These are phyloP conservation scores for Xylaria sp. DNA, from an alignment of 2,329 filamentous ascomycete species.

Conservation along the genomic window DNA sequence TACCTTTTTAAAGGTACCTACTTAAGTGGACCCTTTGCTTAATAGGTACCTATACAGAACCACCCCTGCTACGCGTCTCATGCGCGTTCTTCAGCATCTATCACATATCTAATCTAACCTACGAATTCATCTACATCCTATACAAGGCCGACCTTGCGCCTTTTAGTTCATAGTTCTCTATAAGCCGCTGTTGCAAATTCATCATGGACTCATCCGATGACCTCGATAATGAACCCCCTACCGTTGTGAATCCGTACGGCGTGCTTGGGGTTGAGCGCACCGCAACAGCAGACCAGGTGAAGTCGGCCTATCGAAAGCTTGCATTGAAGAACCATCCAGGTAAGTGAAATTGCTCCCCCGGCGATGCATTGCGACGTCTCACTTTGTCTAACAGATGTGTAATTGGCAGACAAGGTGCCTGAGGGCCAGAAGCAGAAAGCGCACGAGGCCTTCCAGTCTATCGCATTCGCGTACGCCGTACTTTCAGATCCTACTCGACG, in stretches of 20 bases:
- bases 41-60: not conserved
- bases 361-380: not conserved
- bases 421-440: slow-evolving; percentile 76
- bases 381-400: slow-evolving; percentile 16
- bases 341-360: slow-evolving; percentile 53
- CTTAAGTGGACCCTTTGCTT: not conserved
- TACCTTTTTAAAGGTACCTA: not conserved
- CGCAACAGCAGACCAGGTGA: slow-evolving; percentile 83
- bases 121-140: not conserved
- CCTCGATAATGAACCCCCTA: slow-evolving; percentile 68
- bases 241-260: slow-evolving; percentile 77
- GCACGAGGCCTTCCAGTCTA: slow-evolving; percentile 84
- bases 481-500: slow-evolving; percentile 85
- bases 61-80: slow-evolving; percentile 7
- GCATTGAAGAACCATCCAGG: slow-evolving; percentile 89
- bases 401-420: slow-evolving; percentile 76
- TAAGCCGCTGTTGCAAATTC: not conserved
- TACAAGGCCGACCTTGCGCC: not conserved
- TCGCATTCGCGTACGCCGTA: slow-evolving; percentile 94
- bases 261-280: slow-evolving; percentile 77
- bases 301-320: slow-evolving; percentile 89
- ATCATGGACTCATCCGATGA: slow-evolving; percentile 65
- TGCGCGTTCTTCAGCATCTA: not conserved
- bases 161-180: not conserved
- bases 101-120: not conserved